phyloP scores from a whole-genome alignment of 164 flowering plant genomes.

The Paratinospora sagittata region DNA sequence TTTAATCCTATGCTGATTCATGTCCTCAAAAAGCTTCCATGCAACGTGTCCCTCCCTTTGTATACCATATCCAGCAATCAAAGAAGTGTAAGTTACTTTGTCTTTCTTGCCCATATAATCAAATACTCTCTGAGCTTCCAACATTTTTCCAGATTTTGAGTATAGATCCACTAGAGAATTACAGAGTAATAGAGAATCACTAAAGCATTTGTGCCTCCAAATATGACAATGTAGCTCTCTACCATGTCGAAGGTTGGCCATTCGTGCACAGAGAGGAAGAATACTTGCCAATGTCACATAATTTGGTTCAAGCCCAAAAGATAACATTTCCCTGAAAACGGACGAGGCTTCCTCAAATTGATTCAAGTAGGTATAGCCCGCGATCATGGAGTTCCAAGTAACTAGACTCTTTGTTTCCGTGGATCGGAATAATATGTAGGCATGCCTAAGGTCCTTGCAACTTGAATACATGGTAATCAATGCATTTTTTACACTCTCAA shows the following conservation, averaged over 20 bases:
- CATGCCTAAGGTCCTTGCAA: conserved; percentile 36
- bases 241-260: conserved; percentile 51
- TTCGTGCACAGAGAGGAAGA: conserved; percentile 49
- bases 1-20: conserved; percentile 29
- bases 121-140: conserved; percentile 40
- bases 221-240: conserved; percentile 56
- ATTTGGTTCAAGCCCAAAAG: conserved; percentile 37
- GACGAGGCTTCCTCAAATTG: conserved; percentile 37
- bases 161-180: conserved; percentile 58
- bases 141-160: conserved; percentile 43
- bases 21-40: conserved; percentile 42
- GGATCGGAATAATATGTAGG: conserved; percentile 30
- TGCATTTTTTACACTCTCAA: conserved; percentile 38
- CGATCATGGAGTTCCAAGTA: conserved; percentile 57
- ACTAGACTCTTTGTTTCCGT: conserved; percentile 26
- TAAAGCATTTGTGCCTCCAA: conserved; percentile 24
- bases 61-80: conserved; percentile 57
- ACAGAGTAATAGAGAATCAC: conserved; percentile 36
- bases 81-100: conserved; percentile 45
- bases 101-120: conserved; percentile 36
- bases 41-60: conserved; percentile 45
- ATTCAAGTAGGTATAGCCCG: conserved; percentile 39
- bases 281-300: conserved; percentile 51
- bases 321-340: conserved; percentile 41
- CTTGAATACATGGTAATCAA: conserved; percentile 54